Conservation (phyloP, 2,329 filamentous ascomycete species). For the Leptosphaerulina australis region DNA sequence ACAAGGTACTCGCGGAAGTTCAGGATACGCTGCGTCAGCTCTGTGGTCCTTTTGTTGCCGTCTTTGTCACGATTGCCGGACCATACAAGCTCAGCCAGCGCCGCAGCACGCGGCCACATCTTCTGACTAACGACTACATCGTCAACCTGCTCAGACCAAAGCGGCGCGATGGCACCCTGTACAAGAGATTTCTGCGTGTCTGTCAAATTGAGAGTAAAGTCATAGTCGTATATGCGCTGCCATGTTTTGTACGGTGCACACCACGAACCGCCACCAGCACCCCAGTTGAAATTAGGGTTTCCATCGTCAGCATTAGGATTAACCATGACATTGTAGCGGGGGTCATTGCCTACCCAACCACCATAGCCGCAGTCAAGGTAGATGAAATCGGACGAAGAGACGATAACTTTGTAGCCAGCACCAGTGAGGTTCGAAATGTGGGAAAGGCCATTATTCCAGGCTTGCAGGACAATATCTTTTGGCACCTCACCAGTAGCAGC, state of each 20-base stretch:
- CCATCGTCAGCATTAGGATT: constrained; percentile 55
- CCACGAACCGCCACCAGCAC: constrained; percentile 62
- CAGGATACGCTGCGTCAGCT: constrained; percentile 61
- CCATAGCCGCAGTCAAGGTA: constrained; percentile 64
- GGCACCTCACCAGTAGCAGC: constrained; percentile 56
- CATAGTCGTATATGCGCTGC: constrained; percentile 66
- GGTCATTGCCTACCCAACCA: constrained; percentile 62
- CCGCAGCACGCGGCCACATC: constrained; percentile 64
- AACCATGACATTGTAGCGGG: constrained; percentile 60
- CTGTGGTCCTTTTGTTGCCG: constrained; percentile 59
- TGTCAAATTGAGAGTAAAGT: constrained; percentile 60
- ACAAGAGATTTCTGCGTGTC: constrained; percentile 55
- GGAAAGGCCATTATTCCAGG: constrained; percentile 60
- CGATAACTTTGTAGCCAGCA: constrained; percentile 60
- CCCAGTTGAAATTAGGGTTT: constrained; percentile 60
- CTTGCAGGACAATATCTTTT: constrained; percentile 60
- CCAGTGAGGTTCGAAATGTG: constrained; percentile 60
- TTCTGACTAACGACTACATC: constrained; percentile 57
- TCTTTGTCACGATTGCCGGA: constrained; percentile 59
- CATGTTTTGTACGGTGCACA: constrained; percentile 65
- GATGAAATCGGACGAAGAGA: constrained; percentile 62
- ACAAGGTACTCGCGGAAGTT: constrained; percentile 67
- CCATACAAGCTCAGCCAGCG: constrained; percentile 62
- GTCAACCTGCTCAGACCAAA: constrained; percentile 63
- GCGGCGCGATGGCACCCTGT: constrained; percentile 58